These are phyloP conservation scores for Citrus inodora DNA, from an alignment of 345 rosid species.

Conservation along the genomic window DNA sequence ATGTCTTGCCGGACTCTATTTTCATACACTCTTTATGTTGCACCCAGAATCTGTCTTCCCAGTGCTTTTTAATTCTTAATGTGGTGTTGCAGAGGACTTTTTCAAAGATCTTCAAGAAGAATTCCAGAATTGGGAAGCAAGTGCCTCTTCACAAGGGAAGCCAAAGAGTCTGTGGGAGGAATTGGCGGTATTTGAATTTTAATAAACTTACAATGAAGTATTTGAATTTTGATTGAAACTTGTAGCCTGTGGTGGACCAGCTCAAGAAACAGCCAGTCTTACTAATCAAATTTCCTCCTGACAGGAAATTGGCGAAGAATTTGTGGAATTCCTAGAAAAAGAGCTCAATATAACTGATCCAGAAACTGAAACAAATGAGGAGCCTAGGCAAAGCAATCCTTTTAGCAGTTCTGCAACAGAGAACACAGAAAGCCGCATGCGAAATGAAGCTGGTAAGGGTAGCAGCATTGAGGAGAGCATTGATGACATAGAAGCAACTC, in stretches of 20 bases:
- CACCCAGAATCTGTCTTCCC: neutral
- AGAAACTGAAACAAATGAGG: conserved; percentile 29
- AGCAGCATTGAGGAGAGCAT: conserved; percentile 67
- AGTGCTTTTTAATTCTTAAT: conserved; percentile 1
- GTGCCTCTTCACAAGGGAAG: conserved; percentile 65
- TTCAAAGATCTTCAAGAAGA: conserved; percentile 92
- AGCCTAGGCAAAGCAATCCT: conserved; percentile 20
- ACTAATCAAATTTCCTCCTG: neutral
- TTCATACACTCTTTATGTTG: conserved; percentile 1
- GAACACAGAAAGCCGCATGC: conserved; percentile 23
- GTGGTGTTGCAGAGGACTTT: conserved; percentile 69
- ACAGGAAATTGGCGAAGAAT: conserved; percentile 91
- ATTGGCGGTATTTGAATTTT: conserved; percentile 50
- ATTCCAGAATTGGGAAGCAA: conserved; percentile 80
- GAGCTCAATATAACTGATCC: conserved; percentile 70
- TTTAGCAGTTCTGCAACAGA: conserved; percentile 23
- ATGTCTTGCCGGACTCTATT: conserved; percentile 9
- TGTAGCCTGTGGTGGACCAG: neutral
- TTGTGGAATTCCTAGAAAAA: conserved; percentile 88
- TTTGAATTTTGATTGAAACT: neutral
- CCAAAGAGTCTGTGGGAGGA: conserved; percentile 99
- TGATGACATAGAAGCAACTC: conserved; percentile 89
- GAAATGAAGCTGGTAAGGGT: conserved; percentile 32
- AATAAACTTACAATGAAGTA: neutral
- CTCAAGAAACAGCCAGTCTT: conserved; percentile 1